Evolutionary conservation across 75 land plant genomes (phyloP).

Genomic region (Adiantum capillusveneris): DNA sequence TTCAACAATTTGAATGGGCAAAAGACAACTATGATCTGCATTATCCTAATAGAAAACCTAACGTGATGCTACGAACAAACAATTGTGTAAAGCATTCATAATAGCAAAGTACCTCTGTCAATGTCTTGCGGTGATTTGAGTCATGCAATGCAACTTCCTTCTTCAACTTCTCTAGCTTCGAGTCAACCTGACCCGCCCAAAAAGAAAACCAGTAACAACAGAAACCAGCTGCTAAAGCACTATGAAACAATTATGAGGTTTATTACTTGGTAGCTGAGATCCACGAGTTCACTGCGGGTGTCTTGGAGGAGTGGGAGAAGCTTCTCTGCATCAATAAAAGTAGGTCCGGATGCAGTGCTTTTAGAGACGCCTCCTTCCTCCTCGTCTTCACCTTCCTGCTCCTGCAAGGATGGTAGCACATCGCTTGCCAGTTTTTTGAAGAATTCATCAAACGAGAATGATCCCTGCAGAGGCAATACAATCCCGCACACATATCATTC

Average conservation of each 20-base stretch:
- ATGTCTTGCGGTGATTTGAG: conserved; percentile 74
- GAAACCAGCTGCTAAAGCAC: not conserved
- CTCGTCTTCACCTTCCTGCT: conserved; percentile 54
- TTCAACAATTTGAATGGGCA: no score
- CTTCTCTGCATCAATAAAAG: conserved; percentile 72
- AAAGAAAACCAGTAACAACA: not conserved
- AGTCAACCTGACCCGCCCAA: conserved; percentile 49
- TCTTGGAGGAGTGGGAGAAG: conserved; percentile 74
- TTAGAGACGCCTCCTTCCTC: conserved; percentile 36
- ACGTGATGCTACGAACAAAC: no score
- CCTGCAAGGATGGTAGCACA: conserved; percentile 44
- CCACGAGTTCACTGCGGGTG: conserved; percentile 70
- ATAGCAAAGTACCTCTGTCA: conserved; percentile 59
- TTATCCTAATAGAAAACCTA: no score
- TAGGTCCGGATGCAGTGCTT: conserved; percentile 40
- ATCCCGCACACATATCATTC: no score
- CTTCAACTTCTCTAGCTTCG: conserved; percentile 61
- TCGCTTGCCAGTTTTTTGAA: conserved; percentile 82
- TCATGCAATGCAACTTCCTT: conserved; percentile 79
- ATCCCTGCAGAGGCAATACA: conserved; percentile 40
- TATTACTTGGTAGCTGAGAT: conserved; percentile 59
- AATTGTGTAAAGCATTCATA: no score
- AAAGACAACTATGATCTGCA: no score
- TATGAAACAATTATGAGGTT: not conserved
- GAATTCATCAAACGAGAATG: conserved; percentile 89